These are phyloP conservation scores for Whalleya microplaca DNA, from an alignment of 2,329 filamentous ascomycete species.

Conservation along the genomic window DNA sequence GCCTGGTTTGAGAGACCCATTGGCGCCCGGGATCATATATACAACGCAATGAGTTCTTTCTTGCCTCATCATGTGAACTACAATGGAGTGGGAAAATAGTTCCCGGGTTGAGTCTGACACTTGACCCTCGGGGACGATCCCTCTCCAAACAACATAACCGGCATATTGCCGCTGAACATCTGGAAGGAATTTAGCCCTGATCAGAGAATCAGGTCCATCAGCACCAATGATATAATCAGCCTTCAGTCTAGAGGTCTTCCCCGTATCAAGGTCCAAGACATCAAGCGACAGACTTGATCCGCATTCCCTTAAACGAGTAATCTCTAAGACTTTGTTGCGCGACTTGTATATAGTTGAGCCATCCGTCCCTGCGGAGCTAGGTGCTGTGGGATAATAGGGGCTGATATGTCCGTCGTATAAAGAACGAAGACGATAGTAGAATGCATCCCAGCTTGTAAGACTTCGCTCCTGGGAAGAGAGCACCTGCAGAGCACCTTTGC, in stretches of 20 bases:
- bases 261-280: neutral
- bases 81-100: neutral
- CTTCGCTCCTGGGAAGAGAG: neutral
- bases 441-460: slow-evolving; percentile 16
- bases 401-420: slow-evolving; percentile 11
- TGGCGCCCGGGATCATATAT: slow-evolving; percentile 17
- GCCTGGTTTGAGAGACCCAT: slow-evolving; percentile 12
- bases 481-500: neutral
- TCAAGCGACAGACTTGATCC: no score
- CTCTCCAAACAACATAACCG: slow-evolving; percentile 23
- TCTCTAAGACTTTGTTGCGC: neutral
- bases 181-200: slow-evolving; percentile 15
- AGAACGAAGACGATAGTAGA: slow-evolving; percentile 16
- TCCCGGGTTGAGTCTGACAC: slow-evolving; percentile 7
- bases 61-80: slow-evolving; percentile 1
- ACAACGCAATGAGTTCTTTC: slow-evolving; percentile 10
- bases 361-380: neutral
- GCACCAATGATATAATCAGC: slow-evolving; percentile 20
- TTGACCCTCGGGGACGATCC: slow-evolving; percentile 9
- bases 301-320: no score
- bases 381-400: slow-evolving; percentile 2
- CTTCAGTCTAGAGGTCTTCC: neutral
- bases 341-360: neutral
- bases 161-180: slow-evolving; percentile 5
- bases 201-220: slow-evolving; percentile 15